A percentile compares a stretch with the other conserved stretches of the same genome.
phyloP scores from a whole-genome alignment of 805 yeast species.

The Henningerozyma blattae region DNA sequence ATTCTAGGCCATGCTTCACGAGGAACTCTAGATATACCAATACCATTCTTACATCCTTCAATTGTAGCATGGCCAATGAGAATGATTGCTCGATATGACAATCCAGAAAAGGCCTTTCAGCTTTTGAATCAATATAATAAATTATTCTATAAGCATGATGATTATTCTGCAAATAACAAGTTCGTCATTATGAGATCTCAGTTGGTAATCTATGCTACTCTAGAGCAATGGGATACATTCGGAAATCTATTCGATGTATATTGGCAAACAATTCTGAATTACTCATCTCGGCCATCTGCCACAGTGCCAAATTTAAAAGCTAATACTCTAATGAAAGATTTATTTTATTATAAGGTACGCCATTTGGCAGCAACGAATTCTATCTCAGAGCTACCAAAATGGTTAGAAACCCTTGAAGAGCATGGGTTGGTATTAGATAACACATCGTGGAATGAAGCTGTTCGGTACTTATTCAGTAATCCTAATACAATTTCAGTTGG shows the following conservation, averaged over 20 bases:
- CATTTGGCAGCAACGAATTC: constrained; percentile 9
- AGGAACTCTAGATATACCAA: constrained; percentile 10
- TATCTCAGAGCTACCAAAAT: constrained; percentile 10
- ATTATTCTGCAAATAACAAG: constrained; percentile 14
- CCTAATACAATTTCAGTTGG: constrained; percentile 21
- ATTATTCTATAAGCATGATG: constrained; percentile 17
- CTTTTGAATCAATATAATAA: constrained; percentile 23
- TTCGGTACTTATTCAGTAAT: constrained; percentile 17
- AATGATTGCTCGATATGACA: constrained; percentile 18
- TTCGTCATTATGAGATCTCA: constrained; percentile 23
- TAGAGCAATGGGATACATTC: constrained; percentile 24
- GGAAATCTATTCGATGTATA: constrained; percentile 7
- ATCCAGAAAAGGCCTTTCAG: constrained; percentile 23
- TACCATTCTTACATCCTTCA: constrained; percentile 22
- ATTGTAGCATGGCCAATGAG: constrained; percentile 27
- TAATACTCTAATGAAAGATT: constrained; percentile 9
- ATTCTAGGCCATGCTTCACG: constrained; percentile 18
- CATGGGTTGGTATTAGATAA: constrained; percentile 23
- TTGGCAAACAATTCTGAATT: constrained; percentile 5
- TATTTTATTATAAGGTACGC: constrained; percentile 14
- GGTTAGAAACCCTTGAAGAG: constrained; percentile 11
- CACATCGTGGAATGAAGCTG: constrained; percentile 22
- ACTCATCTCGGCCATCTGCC: constrained; percentile 12
- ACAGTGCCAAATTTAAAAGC: constrained; percentile 13
- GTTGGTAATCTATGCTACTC: constrained; percentile 19